Percentiles rank a stretch among this genome's conserved stretches.
phyloP scores from a whole-genome alignment of 1,284 basidiomycete species.

The Cryptococcus sp. region DNA sequence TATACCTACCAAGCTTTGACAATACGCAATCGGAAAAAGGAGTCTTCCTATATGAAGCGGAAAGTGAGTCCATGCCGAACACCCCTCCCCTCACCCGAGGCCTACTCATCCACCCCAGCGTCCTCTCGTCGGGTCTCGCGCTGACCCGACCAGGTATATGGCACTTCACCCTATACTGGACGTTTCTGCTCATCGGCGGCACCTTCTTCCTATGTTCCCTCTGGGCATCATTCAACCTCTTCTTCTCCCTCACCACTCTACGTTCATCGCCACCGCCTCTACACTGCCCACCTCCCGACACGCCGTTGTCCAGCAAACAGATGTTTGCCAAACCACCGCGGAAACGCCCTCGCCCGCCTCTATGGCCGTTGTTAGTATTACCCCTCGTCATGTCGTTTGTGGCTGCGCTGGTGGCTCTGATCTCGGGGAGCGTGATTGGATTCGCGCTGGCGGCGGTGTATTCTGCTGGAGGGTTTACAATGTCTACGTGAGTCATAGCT shows the following conservation, averaged over 20 bases:
- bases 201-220: constrained; percentile 62
- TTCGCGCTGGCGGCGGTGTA: constrained; percentile 66
- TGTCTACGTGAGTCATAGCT: constrained; percentile 80
- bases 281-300: not conserved
- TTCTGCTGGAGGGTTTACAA: constrained; percentile 60
- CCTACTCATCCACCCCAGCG: too few relatives aligned
- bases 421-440: constrained; percentile 65
- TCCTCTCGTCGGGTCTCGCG: too few relatives aligned
- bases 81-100: too few relatives aligned
- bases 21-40: constrained; percentile 27
- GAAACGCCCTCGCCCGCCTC: constrained; percentile 26
- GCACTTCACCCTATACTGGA: constrained; percentile 79
- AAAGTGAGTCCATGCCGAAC: constrained; percentile 26
- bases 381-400: constrained; percentile 37
- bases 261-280: constrained; percentile 3
- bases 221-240: constrained; percentile 62
- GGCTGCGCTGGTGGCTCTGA: constrained; percentile 59
- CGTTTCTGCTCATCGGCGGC: constrained; percentile 65
- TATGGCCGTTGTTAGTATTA: constrained; percentile 34
- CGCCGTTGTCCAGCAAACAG: too few relatives aligned
- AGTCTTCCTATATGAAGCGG: constrained; percentile 47
- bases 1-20: constrained; percentile 51
- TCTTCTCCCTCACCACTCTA: constrained; percentile 59
- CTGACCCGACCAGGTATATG: constrained; percentile 60
- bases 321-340: too few relatives aligned